Base-by-base conservation (phyloP, 1,284 basidiomycete genomes). In the Phellopilus nigrolimitatus region DNA sequence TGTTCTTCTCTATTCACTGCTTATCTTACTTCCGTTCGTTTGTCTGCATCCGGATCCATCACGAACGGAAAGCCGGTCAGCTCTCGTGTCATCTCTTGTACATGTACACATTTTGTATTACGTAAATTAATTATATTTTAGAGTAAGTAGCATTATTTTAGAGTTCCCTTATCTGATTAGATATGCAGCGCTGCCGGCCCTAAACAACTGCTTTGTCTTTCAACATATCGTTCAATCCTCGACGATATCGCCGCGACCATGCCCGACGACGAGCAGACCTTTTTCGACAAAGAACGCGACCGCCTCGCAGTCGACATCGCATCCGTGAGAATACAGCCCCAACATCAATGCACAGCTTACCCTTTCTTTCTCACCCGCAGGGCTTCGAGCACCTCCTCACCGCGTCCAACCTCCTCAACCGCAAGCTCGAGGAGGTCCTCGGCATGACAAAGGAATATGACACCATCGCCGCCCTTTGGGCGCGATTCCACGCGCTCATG, bases 391-490 rank as follows among this genome's bases (percentile, higher is more conserved):
- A 91, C 54, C 68, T 95, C 4, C 71, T 97, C 13, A 86, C 86
- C 1, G 81, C 87, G n/a, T 85, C 83, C 53, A 97, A 97, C 64
- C 78, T 79, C n/a, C 70, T 95, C 15, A 97, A 97, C 66, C 82
- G 94, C 53, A 94, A 92, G 62, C 74, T 97, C 3, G 94, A 97
- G 68, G 92, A 97, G 64, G 88, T 92, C 0, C 74, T 91, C 31
- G 87, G 88, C 7, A 95, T 97, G 75, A 93, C 94, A 3, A 85
- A 84, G 56, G 95, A 97, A 71, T 95, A 97, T 65, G 83, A 88
- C 49, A 93, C 89, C 0, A 93, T 97, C 44, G 88, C 92, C 1
- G 73, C 80, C 2, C 74, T 97, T 19, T 97, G 94, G 94, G 76
- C 84, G 43, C 82, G 78, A 53, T 92, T 94, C 61, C 82, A 90